phyloP scores from a whole-genome alignment of 2,329 filamentous ascomycete genomes.

The Colletotrichum musicola region DNA sequence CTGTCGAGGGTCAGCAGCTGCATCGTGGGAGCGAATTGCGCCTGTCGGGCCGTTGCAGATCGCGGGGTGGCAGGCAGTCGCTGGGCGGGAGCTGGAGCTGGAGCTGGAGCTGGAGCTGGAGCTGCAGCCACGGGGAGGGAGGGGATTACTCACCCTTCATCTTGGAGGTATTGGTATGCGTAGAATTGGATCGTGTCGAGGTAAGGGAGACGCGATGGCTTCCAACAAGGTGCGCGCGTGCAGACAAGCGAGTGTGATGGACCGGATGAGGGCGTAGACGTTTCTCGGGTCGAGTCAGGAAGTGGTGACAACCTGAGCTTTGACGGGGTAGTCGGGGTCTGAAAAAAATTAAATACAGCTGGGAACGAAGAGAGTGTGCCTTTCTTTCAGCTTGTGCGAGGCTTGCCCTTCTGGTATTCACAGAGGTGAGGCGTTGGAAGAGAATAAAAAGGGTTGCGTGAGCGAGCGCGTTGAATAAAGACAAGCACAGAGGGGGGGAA shows the following conservation, averaged over 20 bases:
- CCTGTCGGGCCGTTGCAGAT: neutral
- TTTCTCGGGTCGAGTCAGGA: neutral
- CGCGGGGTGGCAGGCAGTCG: neutral
- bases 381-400: constrained; percentile 10
- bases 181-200: neutral
- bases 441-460: constrained; percentile 21
- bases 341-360: constrained; percentile 19
- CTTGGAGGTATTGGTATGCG: constrained; percentile 25
- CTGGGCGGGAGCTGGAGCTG: too few relatives aligned
- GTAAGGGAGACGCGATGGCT: constrained; percentile 15
- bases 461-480: constrained; percentile 33
- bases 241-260: constrained; percentile 35
- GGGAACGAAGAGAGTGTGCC: constrained; percentile 19
- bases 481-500: constrained; percentile 14
- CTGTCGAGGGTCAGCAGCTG: constrained; percentile 58
- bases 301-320: neutral
- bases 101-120: too few relatives aligned
- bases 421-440: neutral
- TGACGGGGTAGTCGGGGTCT: neutral
- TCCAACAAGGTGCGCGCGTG: constrained; percentile 25
- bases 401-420: neutral
- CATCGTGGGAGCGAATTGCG: neutral
- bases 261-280: constrained; percentile 19
- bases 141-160: constrained; percentile 37
- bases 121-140: too few relatives aligned